Base-by-base conservation (phyloP, 495 filamentous ascomycete genomes). In the Thermochaetoides thermophila region DNA sequence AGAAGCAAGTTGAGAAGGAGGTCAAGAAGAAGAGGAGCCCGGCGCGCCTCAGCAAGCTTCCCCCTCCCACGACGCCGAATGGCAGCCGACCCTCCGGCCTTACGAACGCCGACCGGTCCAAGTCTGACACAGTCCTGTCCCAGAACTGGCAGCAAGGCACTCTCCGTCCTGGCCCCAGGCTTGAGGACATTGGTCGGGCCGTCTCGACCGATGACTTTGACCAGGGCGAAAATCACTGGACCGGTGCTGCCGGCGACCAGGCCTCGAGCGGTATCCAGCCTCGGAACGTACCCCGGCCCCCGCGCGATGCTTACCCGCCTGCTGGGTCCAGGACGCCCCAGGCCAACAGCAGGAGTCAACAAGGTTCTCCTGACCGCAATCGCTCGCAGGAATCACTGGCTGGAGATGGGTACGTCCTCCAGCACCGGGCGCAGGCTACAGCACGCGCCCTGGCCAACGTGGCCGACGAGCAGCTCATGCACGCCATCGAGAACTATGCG, bases 1-100 rank as follows among this genome's bases (percentile, higher is more conserved):
- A 58, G 38, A 52, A 57, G 26, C 51, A 54, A 31, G 52, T 44
- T 3, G 57, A 50, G n/a, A 51, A 46, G 32, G 56, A 59, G 17
- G 44, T 44, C 28, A 57, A 56, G 30, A 42, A 47, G 28, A 45
- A 48, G 6, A 50, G 45, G 35, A 55, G 45, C 15, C 40, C 39
- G 4, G 29, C 43, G 19, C 48, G 46, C 23, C 42, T 59, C 38
- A 64, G 51, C 47, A 63, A 52, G 39, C 23, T 30, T 2, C 49
- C 38, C 23, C 49, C 44, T 16, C 43, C 53, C 5, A 32, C 47
- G 25, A 29, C 43, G 22, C 18, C 40, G 15, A 35, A 45, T 14
- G 29, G 44, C 31, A 43, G 35, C 17, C 48, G 38, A n/a, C 29
- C 23, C 19, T 17, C 40, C 5, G 27, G 32, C 11, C 12, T 19